Evolutionary conservation across 1,284 basidiomycete species (phyloP).

Genomic region (Coniophora puteana): DNA sequence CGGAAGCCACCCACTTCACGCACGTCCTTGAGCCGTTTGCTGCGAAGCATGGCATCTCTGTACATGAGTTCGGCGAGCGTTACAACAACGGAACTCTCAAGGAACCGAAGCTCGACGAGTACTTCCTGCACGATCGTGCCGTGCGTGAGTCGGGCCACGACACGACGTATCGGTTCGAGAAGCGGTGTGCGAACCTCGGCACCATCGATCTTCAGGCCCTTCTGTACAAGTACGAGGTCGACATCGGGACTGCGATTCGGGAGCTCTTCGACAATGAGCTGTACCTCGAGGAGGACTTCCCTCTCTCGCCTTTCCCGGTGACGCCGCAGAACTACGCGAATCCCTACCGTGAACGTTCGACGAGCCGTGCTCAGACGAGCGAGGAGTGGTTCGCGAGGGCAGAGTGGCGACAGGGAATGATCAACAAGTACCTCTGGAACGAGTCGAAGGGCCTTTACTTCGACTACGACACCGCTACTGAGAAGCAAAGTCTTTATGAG

Average conservation of each 20-base stretch:
- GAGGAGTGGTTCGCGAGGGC: conserved; percentile 92
- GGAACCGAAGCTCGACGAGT: conserved; percentile 92
- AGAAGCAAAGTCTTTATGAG: conserved; percentile 93
- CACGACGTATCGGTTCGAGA: conserved; percentile 96
- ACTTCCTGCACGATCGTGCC: conserved; percentile 95
- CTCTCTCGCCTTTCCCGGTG: conserved; percentile 88
- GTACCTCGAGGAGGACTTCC: conserved; percentile 90
- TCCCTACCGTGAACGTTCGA: conserved; percentile 60
- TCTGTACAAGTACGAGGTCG: conserved; percentile 92
- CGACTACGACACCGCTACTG: conserved; percentile 91
- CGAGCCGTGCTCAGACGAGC: conserved; percentile 60
- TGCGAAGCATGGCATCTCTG: conserved; percentile 88
- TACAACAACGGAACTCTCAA: conserved; percentile 86
- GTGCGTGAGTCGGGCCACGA: conserved; percentile 96
- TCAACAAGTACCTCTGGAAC: conserved; percentile 97
- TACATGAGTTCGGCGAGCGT: conserved; percentile 95
- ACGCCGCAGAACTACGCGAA: conserved; percentile 73
- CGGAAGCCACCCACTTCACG: conserved; percentile 97
- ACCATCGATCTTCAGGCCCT: conserved; percentile 94
- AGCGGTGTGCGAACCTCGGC: conserved; percentile 91
- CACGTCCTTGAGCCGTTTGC: conserved; percentile 96
- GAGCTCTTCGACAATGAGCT: conserved; percentile 93
- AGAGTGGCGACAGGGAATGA: conserved; percentile 75
- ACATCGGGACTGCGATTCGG: conserved; percentile 90
- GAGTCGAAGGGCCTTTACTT: conserved; percentile 94